These are phyloP conservation scores for Quercus tomentella DNA, from an alignment of 331 rosid species.

Conservation along the genomic window DNA sequence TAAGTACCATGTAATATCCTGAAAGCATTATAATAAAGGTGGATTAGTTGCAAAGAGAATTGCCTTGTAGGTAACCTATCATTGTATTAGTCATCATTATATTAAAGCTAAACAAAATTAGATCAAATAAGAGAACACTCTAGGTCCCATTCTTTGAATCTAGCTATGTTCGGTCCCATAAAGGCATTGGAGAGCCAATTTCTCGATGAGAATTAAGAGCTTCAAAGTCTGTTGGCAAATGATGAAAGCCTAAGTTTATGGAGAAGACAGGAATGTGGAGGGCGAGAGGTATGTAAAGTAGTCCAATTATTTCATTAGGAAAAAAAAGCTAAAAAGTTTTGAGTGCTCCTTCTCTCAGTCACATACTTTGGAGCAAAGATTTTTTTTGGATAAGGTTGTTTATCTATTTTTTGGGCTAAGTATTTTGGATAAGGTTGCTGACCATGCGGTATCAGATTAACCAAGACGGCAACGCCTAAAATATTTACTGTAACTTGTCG, in stretches of 20 bases:
- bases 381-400: slow-evolving; percentile 4
- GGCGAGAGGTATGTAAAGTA: background rate
- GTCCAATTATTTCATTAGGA: slow-evolving; percentile 5
- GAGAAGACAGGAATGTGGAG: slow-evolving; percentile 10
- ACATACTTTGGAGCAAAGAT: background rate
- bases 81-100: background rate
- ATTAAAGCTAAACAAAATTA: background rate
- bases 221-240: slow-evolving; percentile 20
- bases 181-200: slow-evolving; percentile 9
- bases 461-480: too few relatives aligned
- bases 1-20: background rate
- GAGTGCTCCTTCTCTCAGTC: background rate
- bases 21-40: background rate
- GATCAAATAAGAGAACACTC: background rate
- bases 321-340: background rate
- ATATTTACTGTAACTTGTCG: too few relatives aligned
- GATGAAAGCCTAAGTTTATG: slow-evolving; percentile 34
- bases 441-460: slow-evolving; percentile 5
- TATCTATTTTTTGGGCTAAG: background rate
- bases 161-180: background rate
- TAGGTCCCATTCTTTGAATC: background rate
- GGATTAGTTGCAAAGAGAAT: background rate
- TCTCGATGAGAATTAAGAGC: slow-evolving; percentile 11
- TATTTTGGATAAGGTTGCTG: background rate
- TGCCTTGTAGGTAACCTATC: background rate